phyloP scores from a whole-genome alignment of 2,329 filamentous ascomycete genomes.

The Corynespora cassiicola region DNA sequence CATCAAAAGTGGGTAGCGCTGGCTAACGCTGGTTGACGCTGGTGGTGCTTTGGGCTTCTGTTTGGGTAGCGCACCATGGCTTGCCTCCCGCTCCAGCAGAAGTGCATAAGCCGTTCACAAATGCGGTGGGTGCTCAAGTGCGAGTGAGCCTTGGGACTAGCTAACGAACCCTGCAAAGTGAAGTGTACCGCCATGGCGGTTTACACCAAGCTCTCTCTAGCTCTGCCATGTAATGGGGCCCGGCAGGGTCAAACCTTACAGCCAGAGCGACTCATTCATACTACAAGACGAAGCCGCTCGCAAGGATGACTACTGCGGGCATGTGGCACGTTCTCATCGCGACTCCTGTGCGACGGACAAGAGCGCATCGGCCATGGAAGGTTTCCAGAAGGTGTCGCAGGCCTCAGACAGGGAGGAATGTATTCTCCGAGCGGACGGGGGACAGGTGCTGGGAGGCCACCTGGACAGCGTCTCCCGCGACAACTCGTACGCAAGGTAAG shows the following conservation, averaged over 20 bases:
- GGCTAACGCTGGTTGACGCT: slow-evolving; percentile 33
- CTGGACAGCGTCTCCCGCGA: slow-evolving; percentile 7
- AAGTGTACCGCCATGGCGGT: slow-evolving; percentile 37
- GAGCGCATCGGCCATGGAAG: slow-evolving; percentile 20
- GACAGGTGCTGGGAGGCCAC: slow-evolving; percentile 5
- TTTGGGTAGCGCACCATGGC: slow-evolving; percentile 29
- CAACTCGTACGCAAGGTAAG: slow-evolving; percentile 23
- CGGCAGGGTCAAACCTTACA: slow-evolving; percentile 19
- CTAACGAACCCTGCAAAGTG: slow-evolving; percentile 33
- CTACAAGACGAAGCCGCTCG: slow-evolving; percentile 23
- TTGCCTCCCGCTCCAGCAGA: slow-evolving; percentile 31
- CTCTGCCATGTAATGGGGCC: slow-evolving; percentile 30
- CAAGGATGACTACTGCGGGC: slow-evolving; percentile 18
- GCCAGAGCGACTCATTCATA: slow-evolving; percentile 13
- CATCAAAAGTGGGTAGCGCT: slow-evolving; percentile 24
- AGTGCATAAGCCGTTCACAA: slow-evolving; percentile 44
- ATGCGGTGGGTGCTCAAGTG: slow-evolving; percentile 37
- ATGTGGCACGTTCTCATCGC: slow-evolving; percentile 19
- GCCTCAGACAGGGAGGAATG: slow-evolving; percentile 3
- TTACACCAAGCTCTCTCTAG: slow-evolving; percentile 34
- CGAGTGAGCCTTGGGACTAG: slow-evolving; percentile 42
- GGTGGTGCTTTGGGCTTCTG: slow-evolving; percentile 29
- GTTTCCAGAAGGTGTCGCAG: slow-evolving; percentile 17
- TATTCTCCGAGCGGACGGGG: slow-evolving; percentile 10
- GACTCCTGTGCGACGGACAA: slow-evolving; percentile 16